Conservation (phyloP, 2,329 filamentous ascomycete species). For the Fusarium papillatum region DNA sequence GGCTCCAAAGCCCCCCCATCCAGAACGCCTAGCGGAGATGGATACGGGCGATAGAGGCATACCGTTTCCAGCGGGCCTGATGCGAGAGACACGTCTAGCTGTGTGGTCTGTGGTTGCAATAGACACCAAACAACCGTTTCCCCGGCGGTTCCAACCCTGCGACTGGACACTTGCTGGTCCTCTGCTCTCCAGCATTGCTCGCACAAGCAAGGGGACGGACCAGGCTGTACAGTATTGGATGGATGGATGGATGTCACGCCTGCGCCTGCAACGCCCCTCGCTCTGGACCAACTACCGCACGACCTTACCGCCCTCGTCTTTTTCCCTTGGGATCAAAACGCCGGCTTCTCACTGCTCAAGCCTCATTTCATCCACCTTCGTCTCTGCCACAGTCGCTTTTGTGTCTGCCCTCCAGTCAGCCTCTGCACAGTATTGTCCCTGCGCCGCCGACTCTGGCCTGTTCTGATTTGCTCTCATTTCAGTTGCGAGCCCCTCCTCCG, state of each 20-base stretch:
- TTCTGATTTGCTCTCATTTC: constrained; percentile 25
- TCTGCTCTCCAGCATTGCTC: constrained; percentile 15
- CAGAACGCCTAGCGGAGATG: constrained; percentile 43
- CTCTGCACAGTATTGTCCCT: constrained; percentile 21
- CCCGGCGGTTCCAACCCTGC: constrained; percentile 18
- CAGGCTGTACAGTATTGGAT: constrained; percentile 8
- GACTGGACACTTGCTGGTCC: constrained; percentile 2
- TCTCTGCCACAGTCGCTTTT: constrained; percentile 38
- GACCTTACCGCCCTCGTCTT: constrained; percentile 38
- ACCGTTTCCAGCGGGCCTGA: constrained; percentile 7
- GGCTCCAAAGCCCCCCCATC: constrained; percentile 37
- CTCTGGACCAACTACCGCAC: constrained; percentile 38
- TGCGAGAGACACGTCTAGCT: neutral
- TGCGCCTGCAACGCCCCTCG: constrained; percentile 37
- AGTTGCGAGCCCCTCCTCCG: constrained; percentile 23
- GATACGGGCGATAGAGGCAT: constrained; percentile 25
- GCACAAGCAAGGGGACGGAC: constrained; percentile 39
- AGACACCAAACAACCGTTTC: constrained; percentile 32
- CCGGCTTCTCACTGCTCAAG: constrained; percentile 32
- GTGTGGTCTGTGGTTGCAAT: constrained; percentile 1
- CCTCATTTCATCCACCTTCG: constrained; percentile 36
- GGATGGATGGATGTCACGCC: constrained; percentile 38
- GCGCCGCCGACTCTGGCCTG: constrained; percentile 28
- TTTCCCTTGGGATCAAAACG: constrained; percentile 33
- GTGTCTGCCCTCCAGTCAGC: constrained; percentile 36